phyloP scores from a whole-genome alignment of 2,329 filamentous ascomycete species.

The Rasamsonia emersonii region DNA sequence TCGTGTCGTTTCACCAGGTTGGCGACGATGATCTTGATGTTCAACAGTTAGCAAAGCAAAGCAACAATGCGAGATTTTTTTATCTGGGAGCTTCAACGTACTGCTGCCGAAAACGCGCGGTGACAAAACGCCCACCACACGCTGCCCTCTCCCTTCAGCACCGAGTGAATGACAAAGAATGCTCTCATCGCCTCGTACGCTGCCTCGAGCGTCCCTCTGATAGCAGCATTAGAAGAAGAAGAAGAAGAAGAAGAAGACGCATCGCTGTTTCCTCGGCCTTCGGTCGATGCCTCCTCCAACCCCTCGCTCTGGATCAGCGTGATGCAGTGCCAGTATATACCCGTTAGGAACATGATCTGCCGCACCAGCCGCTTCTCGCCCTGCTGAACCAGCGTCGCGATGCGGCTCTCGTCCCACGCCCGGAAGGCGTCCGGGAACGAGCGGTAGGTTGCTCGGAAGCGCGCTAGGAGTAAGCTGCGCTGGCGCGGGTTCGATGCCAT shows the following conservation, averaged over 20 bases:
- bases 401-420: conserved; percentile 7
- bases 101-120: conserved; percentile 8
- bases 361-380: conserved; percentile 7
- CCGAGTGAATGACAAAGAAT: conserved; percentile 7
- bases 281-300: conserved; percentile 6
- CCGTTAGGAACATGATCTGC: conserved; percentile 9
- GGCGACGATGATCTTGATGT: conserved; percentile 5
- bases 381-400: conserved; percentile 2
- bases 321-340: conserved; percentile 9
- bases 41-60: not conserved
- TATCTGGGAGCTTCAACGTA: conserved; percentile 1
- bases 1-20: conserved; percentile 5
- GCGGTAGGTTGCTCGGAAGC: conserved; percentile 7
- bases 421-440: conserved; percentile 8
- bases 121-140: conserved; percentile 10
- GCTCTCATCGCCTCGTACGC: conserved; percentile 8
- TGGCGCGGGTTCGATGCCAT: conserved; percentile 6
- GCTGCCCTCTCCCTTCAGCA: conserved; percentile 7
- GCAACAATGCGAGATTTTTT: not conserved
- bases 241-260: too few relatives aligned
- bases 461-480: conserved; percentile 4
- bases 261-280: too few relatives aligned
- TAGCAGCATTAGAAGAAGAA: too few relatives aligned
- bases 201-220: conserved; percentile 6
- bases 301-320: conserved; percentile 7